Conservation (phyloP, 352 stramenopile genomes). For the Phytopythium helicoides region DNA sequence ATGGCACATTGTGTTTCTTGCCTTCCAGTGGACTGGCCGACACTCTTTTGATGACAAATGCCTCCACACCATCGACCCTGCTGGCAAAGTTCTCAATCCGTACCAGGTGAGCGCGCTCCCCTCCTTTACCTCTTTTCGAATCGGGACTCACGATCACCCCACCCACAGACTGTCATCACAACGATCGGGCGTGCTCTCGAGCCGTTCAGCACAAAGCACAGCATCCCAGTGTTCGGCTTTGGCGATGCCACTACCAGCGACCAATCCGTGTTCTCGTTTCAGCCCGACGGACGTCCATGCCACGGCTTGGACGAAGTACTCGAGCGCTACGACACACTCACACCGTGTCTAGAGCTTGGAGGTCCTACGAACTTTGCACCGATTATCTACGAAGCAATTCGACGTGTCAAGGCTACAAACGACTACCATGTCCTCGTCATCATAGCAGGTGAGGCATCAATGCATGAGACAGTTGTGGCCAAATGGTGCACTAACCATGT, state of each 20-base stretch:
- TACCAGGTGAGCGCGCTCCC: slow-evolving; percentile 42
- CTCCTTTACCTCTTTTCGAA: slow-evolving; percentile 9
- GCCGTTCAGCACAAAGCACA: slow-evolving; percentile 64
- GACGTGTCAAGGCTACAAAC: slow-evolving; percentile 37
- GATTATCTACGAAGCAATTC: slow-evolving; percentile 74
- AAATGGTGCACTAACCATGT: no score
- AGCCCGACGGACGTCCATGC: slow-evolving; percentile 32
- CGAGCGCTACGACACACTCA: slow-evolving; percentile 46
- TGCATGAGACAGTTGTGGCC: no score
- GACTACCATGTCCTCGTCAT: slow-evolving; percentile 78
- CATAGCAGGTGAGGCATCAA: slow-evolving; percentile 36
- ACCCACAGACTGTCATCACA: slow-evolving; percentile 51
- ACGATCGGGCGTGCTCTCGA: slow-evolving; percentile 69
- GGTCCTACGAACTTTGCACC: slow-evolving; percentile 81
- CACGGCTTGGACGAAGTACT: slow-evolving; percentile 57
- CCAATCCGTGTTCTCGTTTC: slow-evolving; percentile 55
- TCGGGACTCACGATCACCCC: neutral
- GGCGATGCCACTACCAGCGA: slow-evolving; percentile 56
- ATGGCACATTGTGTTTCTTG: no score
- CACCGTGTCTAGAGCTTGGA: slow-evolving; percentile 39
- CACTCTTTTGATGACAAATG: slow-evolving; percentile 55
- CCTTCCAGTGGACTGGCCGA: slow-evolving; percentile 74
- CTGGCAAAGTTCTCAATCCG: slow-evolving; percentile 40
- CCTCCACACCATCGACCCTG: slow-evolving; percentile 71
- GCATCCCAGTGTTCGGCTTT: slow-evolving; percentile 78